Evolutionary conservation across 257 asterid species (phyloP), one percentile per base, ranked within the genome.

Genomic region (Catharanthus roseus): DNA sequence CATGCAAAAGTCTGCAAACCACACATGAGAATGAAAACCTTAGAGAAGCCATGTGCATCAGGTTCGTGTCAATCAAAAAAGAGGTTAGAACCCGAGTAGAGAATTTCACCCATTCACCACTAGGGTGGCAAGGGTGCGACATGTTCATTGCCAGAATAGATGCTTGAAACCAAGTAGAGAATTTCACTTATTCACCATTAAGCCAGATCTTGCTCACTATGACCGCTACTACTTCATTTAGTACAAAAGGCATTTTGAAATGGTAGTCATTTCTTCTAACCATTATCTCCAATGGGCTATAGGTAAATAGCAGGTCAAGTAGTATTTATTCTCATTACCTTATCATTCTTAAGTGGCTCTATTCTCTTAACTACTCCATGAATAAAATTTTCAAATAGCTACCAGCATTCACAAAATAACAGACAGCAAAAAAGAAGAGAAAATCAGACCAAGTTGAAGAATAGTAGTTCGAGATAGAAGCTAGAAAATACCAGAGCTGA

Each of bases 401-500:
- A 50, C 13, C 55, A 50, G 19, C 10, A 50, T 21, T 6, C 12
- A 6, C 10, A 51, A 21, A 51, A 0, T 51, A 51, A n/a, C 10
- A 51, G 10, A 51, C n/a, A 21, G 21, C 8, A 12, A 13, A 47
- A 18, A 49, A 19, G 0, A 51, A 16, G 58, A 19, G 1, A 6
- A 51, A 51, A 51, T 6, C 12, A n/a, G 0, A 51, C 28, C 29
- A 21, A n/a, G n/a, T 51, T 51, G 12, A 19, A n/a, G n/a, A n/a
- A 18, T 15, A 60, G 29, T 9, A 60, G n/a, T 29, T 60, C 41
- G 9, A 60, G 19, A 16, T 0, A 61, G 39, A 6, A 19, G 45
- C 18, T 29, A 36, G 23, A 34, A 1, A 33, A 9, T 26, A 62
- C 63, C 49, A 62, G n/a, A n/a, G 51, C 1, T 28, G 85, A 76